These are phyloP conservation scores for Blastobotrys buckinghamii DNA, from an alignment of 1,139 yeast genomes.

Conservation along the genomic window DNA sequence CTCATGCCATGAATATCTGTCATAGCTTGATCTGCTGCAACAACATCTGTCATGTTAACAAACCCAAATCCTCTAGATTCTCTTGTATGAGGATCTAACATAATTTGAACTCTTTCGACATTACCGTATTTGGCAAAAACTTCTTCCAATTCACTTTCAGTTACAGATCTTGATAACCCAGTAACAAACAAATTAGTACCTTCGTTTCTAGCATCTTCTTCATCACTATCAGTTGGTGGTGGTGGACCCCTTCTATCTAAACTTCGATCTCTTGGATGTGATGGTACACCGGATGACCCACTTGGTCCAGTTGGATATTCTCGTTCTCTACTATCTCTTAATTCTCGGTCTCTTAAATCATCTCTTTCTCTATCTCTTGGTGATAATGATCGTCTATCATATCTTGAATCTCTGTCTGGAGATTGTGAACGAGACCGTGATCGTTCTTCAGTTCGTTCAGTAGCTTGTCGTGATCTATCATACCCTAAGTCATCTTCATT, in stretches of 20 bases:
- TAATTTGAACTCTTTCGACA: conserved; percentile 34
- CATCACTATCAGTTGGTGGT: conserved; percentile 12
- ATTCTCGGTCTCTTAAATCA: conserved; percentile 7
- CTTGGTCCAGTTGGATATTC: conserved; percentile 5
- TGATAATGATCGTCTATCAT: conserved; percentile 24
- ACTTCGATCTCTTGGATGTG: conserved; percentile 7
- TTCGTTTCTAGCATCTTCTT: conserved; percentile 29
- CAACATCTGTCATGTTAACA: conserved; percentile 32
- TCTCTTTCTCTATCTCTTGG: conserved; percentile 20
- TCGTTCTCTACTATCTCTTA: conserved; percentile 6
- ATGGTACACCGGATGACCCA: neutral
- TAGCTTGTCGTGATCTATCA: neutral
- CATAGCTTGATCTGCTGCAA: conserved; percentile 33
- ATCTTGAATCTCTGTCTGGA: conserved; percentile 15
- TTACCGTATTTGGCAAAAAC: conserved; percentile 32
- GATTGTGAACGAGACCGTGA: conserved; percentile 3
- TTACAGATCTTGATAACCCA: conserved; percentile 32
- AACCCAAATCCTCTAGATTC: conserved; percentile 39
- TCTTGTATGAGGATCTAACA: conserved; percentile 36
- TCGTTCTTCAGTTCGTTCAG: neutral
- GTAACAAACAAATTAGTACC: conserved; percentile 38
- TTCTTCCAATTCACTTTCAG: conserved; percentile 31
- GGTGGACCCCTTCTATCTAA: neutral
- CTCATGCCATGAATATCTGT: conserved; percentile 30
- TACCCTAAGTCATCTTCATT: neutral